These are phyloP conservation scores for Gryganskiella cystojenkinii DNA, from an alignment of 192 early-diverging fungal genomes.

Conservation along the genomic window DNA sequence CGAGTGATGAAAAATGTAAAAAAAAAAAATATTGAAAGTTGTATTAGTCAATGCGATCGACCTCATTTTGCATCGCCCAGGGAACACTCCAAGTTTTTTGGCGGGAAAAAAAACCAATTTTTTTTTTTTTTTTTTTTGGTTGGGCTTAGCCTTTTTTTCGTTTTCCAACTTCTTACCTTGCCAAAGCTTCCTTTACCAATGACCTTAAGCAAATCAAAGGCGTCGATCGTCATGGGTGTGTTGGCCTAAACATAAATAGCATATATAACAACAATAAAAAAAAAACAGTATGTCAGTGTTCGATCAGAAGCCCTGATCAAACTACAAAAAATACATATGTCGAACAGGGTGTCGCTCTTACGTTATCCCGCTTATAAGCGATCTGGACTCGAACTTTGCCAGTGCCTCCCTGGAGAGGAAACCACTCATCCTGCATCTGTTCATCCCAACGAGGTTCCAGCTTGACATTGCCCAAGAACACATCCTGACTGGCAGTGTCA, in stretches of 20 bases:
- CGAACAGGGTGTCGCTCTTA: slow-evolving; percentile 29
- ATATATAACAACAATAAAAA: no score
- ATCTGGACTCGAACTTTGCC: slow-evolving; percentile 80
- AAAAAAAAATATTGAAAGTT: not conserved
- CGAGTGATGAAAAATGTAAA: not conserved
- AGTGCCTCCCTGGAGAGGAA: slow-evolving; percentile 69
- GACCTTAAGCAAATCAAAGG: slow-evolving; percentile 94
- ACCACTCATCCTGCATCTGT: slow-evolving; percentile 73
- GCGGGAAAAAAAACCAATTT: slow-evolving; percentile 3
- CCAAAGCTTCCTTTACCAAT: slow-evolving; percentile 98
- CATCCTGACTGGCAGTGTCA: slow-evolving; percentile 51
- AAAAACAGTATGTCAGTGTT: not conserved
- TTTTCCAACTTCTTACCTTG: slow-evolving; percentile 69
- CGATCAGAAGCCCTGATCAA: no score
- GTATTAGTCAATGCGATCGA: not conserved
- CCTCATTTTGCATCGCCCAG: not conserved
- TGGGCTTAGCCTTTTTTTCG: slow-evolving; percentile 10
- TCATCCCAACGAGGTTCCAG: slow-evolving; percentile 62
- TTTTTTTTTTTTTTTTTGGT: not conserved
- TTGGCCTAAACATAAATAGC: no score
- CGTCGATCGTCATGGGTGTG: slow-evolving; percentile 83
- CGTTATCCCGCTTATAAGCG: slow-evolving; percentile 75
- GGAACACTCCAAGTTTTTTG: not conserved
- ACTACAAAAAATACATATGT: not conserved
- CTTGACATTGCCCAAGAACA: slow-evolving; percentile 66